Evolutionary conservation across 164 flowering plant species (phyloP).

Genomic region (Dillenia turbinata): DNA sequence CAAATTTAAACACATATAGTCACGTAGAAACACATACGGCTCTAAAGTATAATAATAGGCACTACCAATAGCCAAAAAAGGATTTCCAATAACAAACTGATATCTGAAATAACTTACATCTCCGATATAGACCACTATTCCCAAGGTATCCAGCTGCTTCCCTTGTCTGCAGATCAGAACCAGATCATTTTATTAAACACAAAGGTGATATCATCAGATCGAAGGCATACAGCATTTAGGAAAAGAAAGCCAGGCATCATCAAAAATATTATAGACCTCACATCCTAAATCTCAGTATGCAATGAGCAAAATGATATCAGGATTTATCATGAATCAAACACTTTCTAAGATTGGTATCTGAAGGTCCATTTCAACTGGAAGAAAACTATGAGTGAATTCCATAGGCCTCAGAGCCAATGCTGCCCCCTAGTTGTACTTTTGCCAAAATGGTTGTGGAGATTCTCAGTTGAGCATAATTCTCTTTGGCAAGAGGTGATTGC

Average conservation of each 20-base stretch:
- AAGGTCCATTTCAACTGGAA: too few relatives aligned
- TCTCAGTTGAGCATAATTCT: too few relatives aligned
- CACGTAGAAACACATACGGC: neutral
- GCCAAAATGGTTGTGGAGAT: too few relatives aligned
- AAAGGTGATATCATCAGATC: neutral
- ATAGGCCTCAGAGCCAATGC: too few relatives aligned
- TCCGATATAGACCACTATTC: slow-evolving; percentile 11
- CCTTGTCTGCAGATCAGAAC: slow-evolving; percentile 13
- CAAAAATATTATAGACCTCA: neutral
- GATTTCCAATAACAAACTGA: neutral
- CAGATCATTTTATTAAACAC: neutral
- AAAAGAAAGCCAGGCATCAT: neutral
- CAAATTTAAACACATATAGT: neutral
- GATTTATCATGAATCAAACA: neutral
- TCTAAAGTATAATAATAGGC: neutral
- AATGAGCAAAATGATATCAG: neutral
- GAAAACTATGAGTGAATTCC: too few relatives aligned
- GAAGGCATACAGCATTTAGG: neutral
- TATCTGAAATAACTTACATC: slow-evolving; percentile 18
- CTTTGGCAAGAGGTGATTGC: too few relatives aligned
- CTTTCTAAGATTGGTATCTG: neutral
- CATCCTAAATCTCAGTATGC: neutral
- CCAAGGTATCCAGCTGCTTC: slow-evolving; percentile 12
- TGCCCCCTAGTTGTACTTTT: too few relatives aligned
- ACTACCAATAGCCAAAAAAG: neutral